phyloP scores from a whole-genome alignment of 106 monocot species.

The Phalaenopsis aphrodite region DNA sequence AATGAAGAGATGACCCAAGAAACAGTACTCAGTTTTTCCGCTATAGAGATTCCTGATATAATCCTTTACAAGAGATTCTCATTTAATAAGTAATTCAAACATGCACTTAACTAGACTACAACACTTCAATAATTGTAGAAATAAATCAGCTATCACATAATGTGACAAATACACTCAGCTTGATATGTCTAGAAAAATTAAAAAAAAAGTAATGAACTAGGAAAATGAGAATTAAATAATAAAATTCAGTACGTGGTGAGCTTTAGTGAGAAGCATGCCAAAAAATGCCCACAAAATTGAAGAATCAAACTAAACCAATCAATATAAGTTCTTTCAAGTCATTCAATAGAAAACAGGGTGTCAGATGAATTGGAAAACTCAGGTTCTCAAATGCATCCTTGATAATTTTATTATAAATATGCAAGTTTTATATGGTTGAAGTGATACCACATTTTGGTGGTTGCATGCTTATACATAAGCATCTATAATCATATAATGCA shows the following conservation, averaged over 20 bases:
- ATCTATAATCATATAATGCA: background rate
- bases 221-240: background rate
- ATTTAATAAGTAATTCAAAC: background rate
- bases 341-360: background rate
- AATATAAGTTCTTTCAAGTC: background rate
- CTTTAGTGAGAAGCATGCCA: no score
- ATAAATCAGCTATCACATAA: background rate
- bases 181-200: background rate
- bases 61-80: background rate
- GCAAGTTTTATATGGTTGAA: background rate
- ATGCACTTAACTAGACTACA: background rate
- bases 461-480: background rate
- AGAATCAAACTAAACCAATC: background rate
- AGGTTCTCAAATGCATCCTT: no score
- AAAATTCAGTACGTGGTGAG: no score
- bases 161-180: background rate
- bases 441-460: background rate
- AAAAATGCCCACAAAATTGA: background rate
- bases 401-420: background rate
- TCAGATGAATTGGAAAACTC: no score
- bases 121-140: background rate
- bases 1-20: background rate
- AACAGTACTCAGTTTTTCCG: background rate
- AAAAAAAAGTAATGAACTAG: background rate
- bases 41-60: background rate